phyloP scores from a whole-genome alignment of 1,139 yeast species.

The Candida smagusa region DNA sequence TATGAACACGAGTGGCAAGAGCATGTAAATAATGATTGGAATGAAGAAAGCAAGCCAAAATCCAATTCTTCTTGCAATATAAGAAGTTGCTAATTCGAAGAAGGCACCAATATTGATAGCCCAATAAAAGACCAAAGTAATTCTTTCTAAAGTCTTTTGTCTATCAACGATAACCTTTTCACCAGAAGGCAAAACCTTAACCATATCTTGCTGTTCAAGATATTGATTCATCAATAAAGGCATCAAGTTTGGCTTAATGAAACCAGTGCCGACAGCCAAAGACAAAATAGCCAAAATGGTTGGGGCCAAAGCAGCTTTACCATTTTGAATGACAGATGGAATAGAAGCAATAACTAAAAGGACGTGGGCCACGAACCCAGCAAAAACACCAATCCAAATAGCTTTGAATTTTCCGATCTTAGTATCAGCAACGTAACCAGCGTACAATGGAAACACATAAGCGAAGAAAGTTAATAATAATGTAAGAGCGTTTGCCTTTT shows the following conservation, averaged over 20 bases:
- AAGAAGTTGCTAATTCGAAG: conserved; percentile 74
- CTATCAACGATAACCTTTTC: conserved; percentile 71
- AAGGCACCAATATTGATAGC: conserved; percentile 80
- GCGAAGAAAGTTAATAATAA: conserved; percentile 20
- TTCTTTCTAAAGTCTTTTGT: conserved; percentile 65
- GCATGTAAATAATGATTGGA: conserved; percentile 50
- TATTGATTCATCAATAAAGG: conserved; percentile 54
- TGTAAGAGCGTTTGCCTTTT: conserved; percentile 17
- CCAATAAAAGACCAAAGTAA: conserved; percentile 76
- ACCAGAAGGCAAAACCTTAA: conserved; percentile 57
- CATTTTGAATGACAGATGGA: conserved; percentile 16
- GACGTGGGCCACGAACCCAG: conserved; percentile 22
- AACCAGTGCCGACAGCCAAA: conserved; percentile 40
- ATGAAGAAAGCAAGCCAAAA: conserved; percentile 74
- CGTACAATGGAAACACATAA: conserved; percentile 20
- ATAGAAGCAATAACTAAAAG: conserved; percentile 20
- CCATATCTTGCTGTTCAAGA: conserved; percentile 53
- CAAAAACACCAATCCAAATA: conserved; percentile 22
- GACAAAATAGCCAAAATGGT: conserved; percentile 17
- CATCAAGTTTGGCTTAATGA: conserved; percentile 49
- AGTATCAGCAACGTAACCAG: conserved; percentile 23
- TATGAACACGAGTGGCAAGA: conserved; percentile 46
- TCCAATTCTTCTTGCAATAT: conserved; percentile 65
- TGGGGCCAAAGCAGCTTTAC: conserved; percentile 17
- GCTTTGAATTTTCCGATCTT: conserved; percentile 18